Percentiles rank a stretch among this genome's conserved stretches.
phyloP scores from a whole-genome alignment of 345 rosid species.

The Populus euphratica region DNA sequence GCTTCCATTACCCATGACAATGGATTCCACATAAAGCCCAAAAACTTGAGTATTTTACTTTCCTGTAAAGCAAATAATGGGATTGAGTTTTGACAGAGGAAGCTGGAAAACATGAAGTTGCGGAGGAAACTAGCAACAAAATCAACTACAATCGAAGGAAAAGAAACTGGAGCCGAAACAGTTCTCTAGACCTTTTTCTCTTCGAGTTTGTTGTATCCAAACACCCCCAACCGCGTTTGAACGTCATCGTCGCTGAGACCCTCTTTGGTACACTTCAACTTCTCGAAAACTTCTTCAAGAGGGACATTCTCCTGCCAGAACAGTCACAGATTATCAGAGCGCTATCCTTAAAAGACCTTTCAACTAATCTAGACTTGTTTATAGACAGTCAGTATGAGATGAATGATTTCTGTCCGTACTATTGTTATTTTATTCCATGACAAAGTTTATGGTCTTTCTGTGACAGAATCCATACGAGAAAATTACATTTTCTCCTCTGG shows the following conservation, averaged over 20 bases:
- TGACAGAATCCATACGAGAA: neutral
- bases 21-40: slow-evolving; percentile 44
- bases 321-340: neutral
- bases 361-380: neutral
- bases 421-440: neutral
- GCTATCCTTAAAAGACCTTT: neutral
- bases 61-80: slow-evolving; percentile 31
- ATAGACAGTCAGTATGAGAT: neutral
- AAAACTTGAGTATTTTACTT: slow-evolving; percentile 50
- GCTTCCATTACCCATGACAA: slow-evolving; percentile 49
- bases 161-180: neutral
- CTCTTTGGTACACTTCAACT: slow-evolving; percentile 45
- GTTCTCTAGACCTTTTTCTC: slow-evolving; percentile 43
- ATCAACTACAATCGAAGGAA: neutral
- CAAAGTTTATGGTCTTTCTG: neutral
- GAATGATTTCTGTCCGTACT: too few species aligned
- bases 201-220: slow-evolving; percentile 61
- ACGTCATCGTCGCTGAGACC: slow-evolving; percentile 46
- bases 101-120: neutral
- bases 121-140: neutral
- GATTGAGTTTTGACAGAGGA: neutral
- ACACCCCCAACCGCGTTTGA: slow-evolving; percentile 40
- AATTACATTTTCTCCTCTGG: neutral
- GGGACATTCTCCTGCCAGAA: slow-evolving; percentile 52
- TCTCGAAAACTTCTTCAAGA: slow-evolving; percentile 49